Conservation (phyloP, 208 protist genomes). For the Leishmania gerbilli region DNA sequence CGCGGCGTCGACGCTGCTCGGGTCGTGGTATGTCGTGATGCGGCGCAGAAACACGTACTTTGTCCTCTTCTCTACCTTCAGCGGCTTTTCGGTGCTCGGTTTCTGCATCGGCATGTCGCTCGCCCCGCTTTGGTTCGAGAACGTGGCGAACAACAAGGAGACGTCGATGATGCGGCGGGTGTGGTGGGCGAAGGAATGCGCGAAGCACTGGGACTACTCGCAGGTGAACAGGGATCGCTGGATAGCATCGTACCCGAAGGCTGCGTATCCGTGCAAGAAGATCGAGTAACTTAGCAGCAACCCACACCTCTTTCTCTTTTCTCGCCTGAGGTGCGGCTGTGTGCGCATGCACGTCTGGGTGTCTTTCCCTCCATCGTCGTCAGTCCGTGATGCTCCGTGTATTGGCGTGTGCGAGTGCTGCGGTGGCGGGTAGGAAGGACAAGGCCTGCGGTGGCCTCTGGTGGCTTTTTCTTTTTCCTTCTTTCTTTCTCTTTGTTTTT, state of each 20-base stretch:
- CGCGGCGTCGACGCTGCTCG: constrained; percentile 46
- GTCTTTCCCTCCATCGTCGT: not conserved
- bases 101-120: constrained; percentile 79
- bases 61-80: constrained; percentile 83
- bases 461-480: not conserved
- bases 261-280: constrained; percentile 44
- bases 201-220: constrained; percentile 90
- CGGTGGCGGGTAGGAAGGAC: not conserved
- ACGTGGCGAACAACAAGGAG: constrained; percentile 86
- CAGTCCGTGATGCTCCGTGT: not conserved
- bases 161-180: constrained; percentile 91
- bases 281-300: constrained; percentile 30
- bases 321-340: not conserved
- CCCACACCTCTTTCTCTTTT: not conserved
- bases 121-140: constrained; percentile 70
- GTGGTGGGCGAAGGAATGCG: constrained; percentile 94
- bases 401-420: not conserved
- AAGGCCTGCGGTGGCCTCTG: not conserved
- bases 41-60: constrained; percentile 79
- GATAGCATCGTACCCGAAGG: constrained; percentile 70
- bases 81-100: constrained; percentile 78
- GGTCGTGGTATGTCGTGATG: constrained; percentile 62
- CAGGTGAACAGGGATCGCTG: constrained; percentile 67
- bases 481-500: not conserved
- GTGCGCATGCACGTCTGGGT: not conserved